phyloP scores from a whole-genome alignment of 768 basidiomycete genomes.

The Tephrocybe sp. region DNA sequence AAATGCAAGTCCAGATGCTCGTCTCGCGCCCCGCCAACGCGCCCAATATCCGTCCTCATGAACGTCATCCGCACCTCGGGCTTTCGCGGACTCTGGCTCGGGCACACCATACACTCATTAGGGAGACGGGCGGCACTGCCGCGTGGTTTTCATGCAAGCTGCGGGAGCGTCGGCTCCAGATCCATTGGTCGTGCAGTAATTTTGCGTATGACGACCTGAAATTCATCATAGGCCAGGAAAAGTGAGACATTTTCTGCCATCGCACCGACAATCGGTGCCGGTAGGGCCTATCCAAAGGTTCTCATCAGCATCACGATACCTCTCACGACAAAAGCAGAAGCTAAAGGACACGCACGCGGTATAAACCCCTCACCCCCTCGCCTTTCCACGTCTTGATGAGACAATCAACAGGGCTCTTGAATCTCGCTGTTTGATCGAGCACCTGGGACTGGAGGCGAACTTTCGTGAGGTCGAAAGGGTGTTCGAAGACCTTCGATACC shows the following conservation, averaged over 20 bases:
- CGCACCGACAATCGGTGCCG: constrained; percentile 88
- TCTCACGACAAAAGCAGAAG: not conserved
- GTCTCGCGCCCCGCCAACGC: constrained; percentile 18
- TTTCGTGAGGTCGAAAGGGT: constrained; percentile 95
- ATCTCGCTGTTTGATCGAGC: constrained; percentile 51
- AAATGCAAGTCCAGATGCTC: constrained; percentile 97
- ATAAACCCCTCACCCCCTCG: constrained; percentile 85
- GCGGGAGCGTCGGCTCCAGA: constrained; percentile 40
- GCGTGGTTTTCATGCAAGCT: constrained; percentile 81
- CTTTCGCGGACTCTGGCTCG: constrained; percentile 90
- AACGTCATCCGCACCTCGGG: constrained; percentile 68
- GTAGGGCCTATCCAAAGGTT: constrained; percentile 69
- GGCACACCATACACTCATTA: constrained; percentile 77
- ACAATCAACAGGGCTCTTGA: constrained; percentile 88
- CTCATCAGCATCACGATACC: constrained; percentile 7
- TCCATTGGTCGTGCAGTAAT: constrained; percentile 41
- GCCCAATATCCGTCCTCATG: constrained; percentile 59
- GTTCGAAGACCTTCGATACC: constrained; percentile 80
- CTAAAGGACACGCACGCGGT: constrained; percentile 69
- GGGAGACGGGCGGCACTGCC: constrained; percentile 80
- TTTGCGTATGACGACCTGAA: constrained; percentile 59
- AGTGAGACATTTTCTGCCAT: constrained; percentile 90
- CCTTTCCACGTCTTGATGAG: constrained; percentile 75
- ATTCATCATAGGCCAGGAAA: constrained; percentile 83
- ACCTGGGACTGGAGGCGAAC: constrained; percentile 93